Base-by-base conservation (phyloP, 306 rosid genomes). In the Inga laurina region DNA sequence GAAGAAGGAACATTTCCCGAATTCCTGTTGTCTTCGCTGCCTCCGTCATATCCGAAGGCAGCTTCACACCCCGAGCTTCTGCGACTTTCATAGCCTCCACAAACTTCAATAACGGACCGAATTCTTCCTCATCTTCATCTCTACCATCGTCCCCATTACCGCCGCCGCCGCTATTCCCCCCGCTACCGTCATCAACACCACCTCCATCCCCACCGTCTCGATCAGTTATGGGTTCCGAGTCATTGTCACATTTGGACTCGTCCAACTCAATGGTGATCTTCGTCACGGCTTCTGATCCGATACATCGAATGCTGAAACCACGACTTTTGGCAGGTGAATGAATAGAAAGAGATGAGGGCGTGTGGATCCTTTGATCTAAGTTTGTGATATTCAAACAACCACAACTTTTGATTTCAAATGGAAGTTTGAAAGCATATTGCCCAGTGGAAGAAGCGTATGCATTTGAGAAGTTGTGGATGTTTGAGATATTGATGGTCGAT, bases 1-100 rank as follows among this genome's bases (percentile, higher is more conserved):
- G 94, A 32, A 78, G 88, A 80, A 95, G 95, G 79, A 95, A 93
- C 77, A 85, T 85, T 85, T 88, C 85, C 41, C 97, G 90, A 72
- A 95, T 87, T 68, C 97, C 97, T 0, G 85, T 84, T 24, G 80
- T 85, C 84, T 87, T 86, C 2, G 97, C 98, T 0, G 97, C 97
- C 85, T 91, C 94, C 35, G 88, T 62, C 97, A 93, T 90, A 84
- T 95, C 97, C 10, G 73, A n/a, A 79, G 98, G 97, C 52, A 95
- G 88, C 76, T 52, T 84, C 61, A 88, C 91, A 35, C 94, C 97
- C 49, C 90, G 87, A 79, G 83, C 91, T 76, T 92, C 90, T 10
- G 93, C 89, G 81, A 92, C 91, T 85, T 88, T 85, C 91, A 92
- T 84, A 77, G 91, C 93, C 75, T 91, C 95, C 81, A 81, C 95